A percentile compares a stretch with the other conserved stretches of the same genome.
These are phyloP conservation scores for Malassezia psittaci DNA, from an alignment of 1,284 basidiomycete species.

Conservation along the genomic window DNA sequence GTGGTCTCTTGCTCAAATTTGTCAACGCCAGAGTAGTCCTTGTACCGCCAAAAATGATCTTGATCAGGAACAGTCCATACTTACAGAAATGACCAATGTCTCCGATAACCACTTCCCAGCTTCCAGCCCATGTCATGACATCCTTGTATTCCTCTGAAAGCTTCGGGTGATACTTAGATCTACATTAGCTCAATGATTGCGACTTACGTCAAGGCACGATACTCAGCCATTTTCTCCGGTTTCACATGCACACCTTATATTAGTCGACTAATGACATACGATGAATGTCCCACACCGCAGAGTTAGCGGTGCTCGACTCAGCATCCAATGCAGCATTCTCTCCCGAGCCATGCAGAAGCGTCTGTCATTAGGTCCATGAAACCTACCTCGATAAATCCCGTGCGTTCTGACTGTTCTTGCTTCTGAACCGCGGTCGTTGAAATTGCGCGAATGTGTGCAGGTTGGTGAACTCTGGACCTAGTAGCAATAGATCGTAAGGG, in stretches of 20 bases:
- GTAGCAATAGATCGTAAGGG: no score
- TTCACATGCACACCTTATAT: constrained; percentile 24
- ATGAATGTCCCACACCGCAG: constrained; percentile 41
- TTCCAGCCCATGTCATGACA: constrained; percentile 27
- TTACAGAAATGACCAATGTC: constrained; percentile 42
- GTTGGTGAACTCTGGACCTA: neutral
- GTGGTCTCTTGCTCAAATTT: constrained; percentile 19
- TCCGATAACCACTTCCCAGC: constrained; percentile 40
- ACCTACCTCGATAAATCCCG: neutral
- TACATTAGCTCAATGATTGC: neutral
- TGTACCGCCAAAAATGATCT: constrained; percentile 45
- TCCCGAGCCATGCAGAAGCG: constrained; percentile 35
- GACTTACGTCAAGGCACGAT: constrained; percentile 25
- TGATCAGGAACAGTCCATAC: constrained; percentile 1
- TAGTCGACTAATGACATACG: constrained; percentile 10
- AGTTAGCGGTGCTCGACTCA: constrained; percentile 20
- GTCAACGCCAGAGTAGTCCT: constrained; percentile 42
- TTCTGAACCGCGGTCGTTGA: neutral
- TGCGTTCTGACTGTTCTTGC: neutral
- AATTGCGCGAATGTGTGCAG: neutral
- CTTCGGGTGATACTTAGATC: constrained; percentile 21
- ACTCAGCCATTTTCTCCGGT: constrained; percentile 30
- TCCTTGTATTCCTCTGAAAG: constrained; percentile 21
- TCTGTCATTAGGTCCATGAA: neutral
- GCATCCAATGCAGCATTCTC: constrained; percentile 14